Conservation (phyloP, 2,329 filamentous ascomycete genomes). For the Ceratocystis albifundus region DNA sequence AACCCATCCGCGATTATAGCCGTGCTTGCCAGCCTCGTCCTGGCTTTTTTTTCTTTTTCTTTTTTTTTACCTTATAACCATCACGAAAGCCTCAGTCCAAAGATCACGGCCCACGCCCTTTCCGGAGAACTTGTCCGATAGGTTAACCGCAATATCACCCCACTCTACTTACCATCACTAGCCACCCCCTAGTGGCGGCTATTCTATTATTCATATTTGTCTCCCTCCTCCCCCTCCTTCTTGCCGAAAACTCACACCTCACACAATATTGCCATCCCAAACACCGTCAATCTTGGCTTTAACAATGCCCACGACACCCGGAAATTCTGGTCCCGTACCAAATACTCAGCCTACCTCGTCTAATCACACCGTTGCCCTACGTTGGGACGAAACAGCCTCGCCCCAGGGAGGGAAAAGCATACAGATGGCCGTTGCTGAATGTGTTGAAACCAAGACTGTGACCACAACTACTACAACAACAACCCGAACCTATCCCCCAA, state of each 20-base stretch:
- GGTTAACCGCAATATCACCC: neutral
- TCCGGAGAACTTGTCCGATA: neutral
- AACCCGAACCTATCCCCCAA: slow-evolving; percentile 70
- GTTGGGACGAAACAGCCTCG: slow-evolving; percentile 35
- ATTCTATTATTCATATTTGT: no score
- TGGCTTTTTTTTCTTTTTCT: neutral
- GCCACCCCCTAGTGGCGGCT: neutral
- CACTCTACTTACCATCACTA: neutral
- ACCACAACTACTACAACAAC: slow-evolving; percentile 81
- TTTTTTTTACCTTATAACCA: neutral
- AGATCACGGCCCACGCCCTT: neutral
- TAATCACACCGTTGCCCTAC: slow-evolving; percentile 30
- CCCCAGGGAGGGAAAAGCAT: slow-evolving; percentile 32
- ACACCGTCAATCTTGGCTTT: neutral
- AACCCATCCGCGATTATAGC: neutral
- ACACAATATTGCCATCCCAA: neutral
- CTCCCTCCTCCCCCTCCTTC: neutral
- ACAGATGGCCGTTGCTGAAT: slow-evolving; percentile 51
- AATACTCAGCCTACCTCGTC: slow-evolving; percentile 32
- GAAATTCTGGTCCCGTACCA: slow-evolving; percentile 30
- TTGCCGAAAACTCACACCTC: neutral
- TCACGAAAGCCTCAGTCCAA: neutral
- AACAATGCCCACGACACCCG: slow-evolving; percentile 12
- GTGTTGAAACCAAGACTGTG: slow-evolving; percentile 58
- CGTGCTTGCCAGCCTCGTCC: neutral